phyloP scores from a whole-genome alignment of 495 filamentous ascomycete genomes.

The Neurospora cerealis region DNA sequence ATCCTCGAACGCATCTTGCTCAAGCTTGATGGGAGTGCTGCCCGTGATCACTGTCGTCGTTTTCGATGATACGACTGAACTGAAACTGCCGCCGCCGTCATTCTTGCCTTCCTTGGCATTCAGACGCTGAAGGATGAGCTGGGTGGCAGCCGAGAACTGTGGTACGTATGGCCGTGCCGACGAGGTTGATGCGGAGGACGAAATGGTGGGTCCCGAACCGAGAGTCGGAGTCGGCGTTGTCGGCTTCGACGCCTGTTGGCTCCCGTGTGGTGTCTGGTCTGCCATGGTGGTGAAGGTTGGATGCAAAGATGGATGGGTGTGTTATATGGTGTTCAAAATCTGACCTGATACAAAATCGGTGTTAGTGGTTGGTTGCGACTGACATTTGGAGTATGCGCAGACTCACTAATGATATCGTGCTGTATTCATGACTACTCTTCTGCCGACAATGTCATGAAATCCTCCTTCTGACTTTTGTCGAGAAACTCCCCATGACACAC shows the following conservation, averaged over 20 bases:
- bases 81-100: constrained; percentile 12
- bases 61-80: constrained; percentile 25
- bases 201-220: neutral
- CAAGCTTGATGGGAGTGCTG: constrained; percentile 18
- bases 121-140: constrained; percentile 48
- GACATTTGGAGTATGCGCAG: neutral
- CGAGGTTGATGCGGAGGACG: constrained; percentile 6
- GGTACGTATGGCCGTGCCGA: constrained; percentile 33
- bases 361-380: neutral
- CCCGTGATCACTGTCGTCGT: constrained; percentile 12
- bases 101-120: constrained; percentile 21
- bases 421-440: neutral
- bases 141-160: constrained; percentile 44
- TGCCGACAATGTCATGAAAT: neutral
- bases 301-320: neutral
- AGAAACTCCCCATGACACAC: neutral
- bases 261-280: neutral
- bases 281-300: neutral
- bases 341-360: neutral
- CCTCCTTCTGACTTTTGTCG: neutral
- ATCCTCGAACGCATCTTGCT: constrained; percentile 30
- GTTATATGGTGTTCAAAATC: neutral
- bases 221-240: neutral
- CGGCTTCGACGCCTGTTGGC: neutral
- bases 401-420: neutral